phyloP scores from a whole-genome alignment of 441 rosid genomes.

The Pelargonium fulgidum region DNA sequence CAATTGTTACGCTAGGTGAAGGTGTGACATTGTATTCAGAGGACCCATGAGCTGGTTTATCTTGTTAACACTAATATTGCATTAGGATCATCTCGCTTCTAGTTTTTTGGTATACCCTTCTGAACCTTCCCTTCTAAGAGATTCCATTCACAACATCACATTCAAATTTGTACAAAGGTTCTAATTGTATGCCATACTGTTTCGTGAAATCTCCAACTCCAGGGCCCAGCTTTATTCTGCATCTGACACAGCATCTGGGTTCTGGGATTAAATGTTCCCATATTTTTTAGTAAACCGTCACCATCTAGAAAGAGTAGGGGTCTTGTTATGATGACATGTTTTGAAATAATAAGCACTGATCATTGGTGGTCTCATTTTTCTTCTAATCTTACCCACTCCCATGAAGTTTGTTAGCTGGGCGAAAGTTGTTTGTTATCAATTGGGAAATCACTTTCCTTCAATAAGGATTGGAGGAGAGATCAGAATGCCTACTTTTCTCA shows the following conservation, averaged over 20 bases:
- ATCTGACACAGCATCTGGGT: neutral
- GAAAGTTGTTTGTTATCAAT: too few species aligned
- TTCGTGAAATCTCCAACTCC: neutral
- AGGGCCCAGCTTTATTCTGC: neutral
- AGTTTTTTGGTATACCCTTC: neutral
- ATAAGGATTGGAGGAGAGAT: too few species aligned
- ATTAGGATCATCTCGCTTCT: neutral
- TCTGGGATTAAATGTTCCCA: neutral
- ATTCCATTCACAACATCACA: neutral
- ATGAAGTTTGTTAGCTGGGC: too few species aligned
- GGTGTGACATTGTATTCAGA: neutral
- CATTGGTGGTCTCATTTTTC: neutral
- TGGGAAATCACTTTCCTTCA: too few species aligned
- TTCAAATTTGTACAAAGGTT: neutral
- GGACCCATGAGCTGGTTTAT: neutral
- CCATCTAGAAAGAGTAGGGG: neutral
- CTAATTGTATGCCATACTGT: too few species aligned
- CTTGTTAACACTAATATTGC: neutral
- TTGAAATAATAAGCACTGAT: neutral
- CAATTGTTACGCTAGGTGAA: neutral
- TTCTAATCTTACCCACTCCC: neutral
- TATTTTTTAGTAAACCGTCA: neutral
- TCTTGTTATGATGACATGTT: neutral
- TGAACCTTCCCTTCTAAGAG: too few species aligned
- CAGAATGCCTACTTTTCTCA: too few species aligned